Percentiles rank a stretch among this genome's conserved stretches.
Evolutionary conservation across 2,329 filamentous ascomycete species (phyloP).

Genomic region (Aspergillus sp.): DNA sequence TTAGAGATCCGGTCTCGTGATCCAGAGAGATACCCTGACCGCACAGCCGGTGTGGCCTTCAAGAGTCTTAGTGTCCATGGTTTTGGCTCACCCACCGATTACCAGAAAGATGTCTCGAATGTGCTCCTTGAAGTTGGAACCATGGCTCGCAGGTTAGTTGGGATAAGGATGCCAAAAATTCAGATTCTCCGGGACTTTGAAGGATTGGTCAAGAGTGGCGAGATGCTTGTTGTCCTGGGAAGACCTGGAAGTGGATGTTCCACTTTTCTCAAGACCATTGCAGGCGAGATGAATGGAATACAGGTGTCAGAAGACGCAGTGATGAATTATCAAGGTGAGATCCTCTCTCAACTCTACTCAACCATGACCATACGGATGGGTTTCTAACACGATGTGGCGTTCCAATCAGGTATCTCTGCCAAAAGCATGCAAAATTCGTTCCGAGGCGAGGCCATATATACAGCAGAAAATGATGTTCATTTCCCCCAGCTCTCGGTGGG

Average conservation of each 20-base stretch:
- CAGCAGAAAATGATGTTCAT: conserved; percentile 79
- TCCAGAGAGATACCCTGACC: conserved; percentile 52
- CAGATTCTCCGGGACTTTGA: conserved; percentile 65
- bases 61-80: conserved; percentile 68
- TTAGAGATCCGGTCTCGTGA: conserved; percentile 48
- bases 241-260: conserved; percentile 62
- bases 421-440: conserved; percentile 65
- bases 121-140: conserved; percentile 34
- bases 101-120: conserved; percentile 53
- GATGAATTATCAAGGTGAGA: conserved; percentile 70
- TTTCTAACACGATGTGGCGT: neutral
- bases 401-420: conserved; percentile 30
- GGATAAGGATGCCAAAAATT: conserved; percentile 48
- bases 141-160: conserved; percentile 31
- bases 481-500: conserved; percentile 77
- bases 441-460: conserved; percentile 84
- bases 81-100: conserved; percentile 67
- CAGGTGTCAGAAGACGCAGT: conserved; percentile 67
- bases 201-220: conserved; percentile 58
- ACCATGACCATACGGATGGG: neutral
- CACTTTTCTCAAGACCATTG: conserved; percentile 82
- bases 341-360: neutral
- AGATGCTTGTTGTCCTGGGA: conserved; percentile 59
- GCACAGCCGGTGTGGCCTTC: conserved; percentile 65
- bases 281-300: conserved; percentile 81